Evolutionary conservation across 2,329 filamentous ascomycete species (phyloP).

Genomic region (Botrytis medusae): DNA sequence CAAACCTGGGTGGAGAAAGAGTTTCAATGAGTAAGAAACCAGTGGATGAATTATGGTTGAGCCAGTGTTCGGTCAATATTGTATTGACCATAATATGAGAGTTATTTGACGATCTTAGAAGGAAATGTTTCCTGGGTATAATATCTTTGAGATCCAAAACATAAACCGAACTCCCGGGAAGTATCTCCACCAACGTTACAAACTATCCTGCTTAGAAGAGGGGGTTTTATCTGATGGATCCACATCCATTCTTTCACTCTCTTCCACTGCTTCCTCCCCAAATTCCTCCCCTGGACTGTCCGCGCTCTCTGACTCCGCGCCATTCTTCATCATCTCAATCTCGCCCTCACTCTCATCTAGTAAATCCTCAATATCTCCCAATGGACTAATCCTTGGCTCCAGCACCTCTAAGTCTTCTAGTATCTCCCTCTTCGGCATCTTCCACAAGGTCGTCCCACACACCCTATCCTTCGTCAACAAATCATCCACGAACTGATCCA

Average conservation of each 20-base stretch:
- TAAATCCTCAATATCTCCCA: slow-evolving; percentile 76
- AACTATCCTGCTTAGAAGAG: neutral
- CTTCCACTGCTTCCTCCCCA: slow-evolving; percentile 39
- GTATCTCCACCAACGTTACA: neutral
- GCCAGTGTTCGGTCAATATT: neutral
- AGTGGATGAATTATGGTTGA: neutral
- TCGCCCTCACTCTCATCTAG: slow-evolving; percentile 50
- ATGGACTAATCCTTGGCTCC: slow-evolving; percentile 79
- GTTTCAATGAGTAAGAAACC: neutral
- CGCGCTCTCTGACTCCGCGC: slow-evolving; percentile 24
- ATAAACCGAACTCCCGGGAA: slow-evolving; percentile 7
- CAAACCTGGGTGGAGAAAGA: neutral
- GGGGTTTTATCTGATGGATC: slow-evolving; percentile 10
- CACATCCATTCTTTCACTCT: slow-evolving; percentile 22
- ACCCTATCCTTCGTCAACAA: slow-evolving; percentile 84
- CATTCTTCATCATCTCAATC: slow-evolving; percentile 31
- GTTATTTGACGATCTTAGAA: neutral
- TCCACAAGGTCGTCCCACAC: slow-evolving; percentile 89
- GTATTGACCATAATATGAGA: neutral
- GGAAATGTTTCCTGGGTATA: slow-evolving; percentile 4
- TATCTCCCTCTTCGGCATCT: slow-evolving; percentile 77
- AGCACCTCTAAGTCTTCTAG: slow-evolving; percentile 87
- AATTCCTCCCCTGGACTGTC: slow-evolving; percentile 44
- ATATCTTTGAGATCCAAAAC: slow-evolving; percentile 2
- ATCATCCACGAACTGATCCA: slow-evolving; percentile 95